Evolutionary conservation across 1,284 basidiomycete species (phyloP), one percentile per base, ranked within the genome.

Genomic region (Papiliotrema fonsecae): DNA sequence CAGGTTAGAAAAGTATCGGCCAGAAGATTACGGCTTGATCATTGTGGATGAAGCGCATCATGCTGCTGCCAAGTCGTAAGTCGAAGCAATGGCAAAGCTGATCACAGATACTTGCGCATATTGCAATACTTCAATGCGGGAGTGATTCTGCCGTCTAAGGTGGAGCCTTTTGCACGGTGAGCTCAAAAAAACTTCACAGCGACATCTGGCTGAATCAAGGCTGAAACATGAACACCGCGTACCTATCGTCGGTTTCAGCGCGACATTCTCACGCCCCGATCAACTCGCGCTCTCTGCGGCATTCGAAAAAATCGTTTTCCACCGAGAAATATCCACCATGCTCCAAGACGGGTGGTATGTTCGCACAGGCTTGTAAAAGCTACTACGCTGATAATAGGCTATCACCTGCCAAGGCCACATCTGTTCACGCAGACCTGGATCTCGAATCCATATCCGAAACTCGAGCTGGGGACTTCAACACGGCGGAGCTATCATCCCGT

Each of bases 1-100:
- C 9, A 78, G 94, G 21, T 66, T 96, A 41, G 77, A 77, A 9
- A 97, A 96, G 70, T 97, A 94, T 64, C 77, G 86, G 58, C 85
- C 88, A 1, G 63, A 68, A 9, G 62, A 60, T 25, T 77, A 89
- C 62, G 94, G 91, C 67, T 87, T 86, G 9, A 78, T 97, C 47
- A 85, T 97, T 43, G 80, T 96, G 6, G 91, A 94, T 62, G 91
- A 96, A 72, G 93, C 94, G 0, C 94, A 98, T 65, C 94, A 97
- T 73, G 87, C 93, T 24, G 91, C 89, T 22, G 87, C 92, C 3
- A 82, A 85, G 22, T 91, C 90, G 84, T 90, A 72, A 53, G 85
- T 70, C 21, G 18, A 14, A 18, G 3, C 4, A 5, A 14, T 3
- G 7, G 21, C 19, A 2, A 19, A n/a, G 0, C 21, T 2, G 1